phyloP scores from a whole-genome alignment of 345 rosid species.

The Dipteronia dyeriana region DNA sequence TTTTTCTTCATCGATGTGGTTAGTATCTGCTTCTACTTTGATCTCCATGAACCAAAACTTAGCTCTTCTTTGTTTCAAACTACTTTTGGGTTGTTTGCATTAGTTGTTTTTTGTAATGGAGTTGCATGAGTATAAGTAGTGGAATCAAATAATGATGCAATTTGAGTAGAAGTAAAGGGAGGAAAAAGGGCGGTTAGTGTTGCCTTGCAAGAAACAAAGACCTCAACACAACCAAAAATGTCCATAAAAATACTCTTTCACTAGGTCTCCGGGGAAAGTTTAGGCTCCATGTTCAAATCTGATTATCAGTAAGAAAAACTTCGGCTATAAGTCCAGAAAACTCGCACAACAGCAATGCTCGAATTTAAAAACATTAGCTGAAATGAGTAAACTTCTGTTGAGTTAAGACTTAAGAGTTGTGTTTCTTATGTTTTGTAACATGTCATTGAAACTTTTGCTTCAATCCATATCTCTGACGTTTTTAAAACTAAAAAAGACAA shows the following conservation, averaged over 20 bases:
- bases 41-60: constrained; percentile 42
- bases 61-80: not conserved
- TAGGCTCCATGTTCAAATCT: not conserved
- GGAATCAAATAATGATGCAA: constrained; percentile 13
- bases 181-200: constrained; percentile 22
- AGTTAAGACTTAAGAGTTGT: not conserved
- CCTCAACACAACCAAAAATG: constrained; percentile 14
- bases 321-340: not conserved
- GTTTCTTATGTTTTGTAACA: constrained; percentile 10
- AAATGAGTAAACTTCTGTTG: not conserved
- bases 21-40: constrained; percentile 34
- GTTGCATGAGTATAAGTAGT: constrained; percentile 7
- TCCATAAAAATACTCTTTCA: not conserved
- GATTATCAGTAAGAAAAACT: constrained; percentile 1
- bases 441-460: constrained; percentile 14
- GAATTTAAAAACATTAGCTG: not conserved
- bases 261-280: constrained; percentile 1
- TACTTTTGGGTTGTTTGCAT: not conserved
- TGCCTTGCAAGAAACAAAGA: constrained; percentile 71
- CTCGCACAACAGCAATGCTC: not conserved
- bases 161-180: constrained; percentile 43
- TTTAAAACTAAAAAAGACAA: too few species aligned
- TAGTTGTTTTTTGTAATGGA: not conserved
- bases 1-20: constrained; percentile 28
- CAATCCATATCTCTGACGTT: not conserved